phyloP scores from a whole-genome alignment of 352 stramenopile genomes.

The Phytopythium chamaehyphon region DNA sequence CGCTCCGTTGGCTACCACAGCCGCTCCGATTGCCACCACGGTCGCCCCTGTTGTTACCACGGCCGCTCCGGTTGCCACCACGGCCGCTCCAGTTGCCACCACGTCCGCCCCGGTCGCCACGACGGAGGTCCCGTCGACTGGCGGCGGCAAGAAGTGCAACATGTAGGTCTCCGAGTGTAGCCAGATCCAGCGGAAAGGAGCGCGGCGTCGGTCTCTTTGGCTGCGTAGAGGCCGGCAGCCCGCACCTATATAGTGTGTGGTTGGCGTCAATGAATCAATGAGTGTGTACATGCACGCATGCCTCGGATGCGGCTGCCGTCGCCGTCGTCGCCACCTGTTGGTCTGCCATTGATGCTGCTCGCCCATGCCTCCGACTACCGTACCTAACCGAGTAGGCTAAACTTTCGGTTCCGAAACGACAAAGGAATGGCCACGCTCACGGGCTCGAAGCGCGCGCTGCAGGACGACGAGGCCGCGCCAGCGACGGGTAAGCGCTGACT shows the following conservation, averaged over 20 bases:
- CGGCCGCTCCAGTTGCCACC: constrained; percentile 3
- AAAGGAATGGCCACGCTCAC: constrained; percentile 29
- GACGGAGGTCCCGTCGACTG: constrained; percentile 5
- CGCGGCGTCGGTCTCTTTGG: neutral
- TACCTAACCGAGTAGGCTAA: neutral
- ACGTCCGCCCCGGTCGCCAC: constrained; percentile 4
- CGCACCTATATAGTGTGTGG: too few species aligned
- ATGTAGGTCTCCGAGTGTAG: constrained; percentile 5
- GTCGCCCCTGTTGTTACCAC: constrained; percentile 4
- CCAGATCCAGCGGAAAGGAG: neutral
- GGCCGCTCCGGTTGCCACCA: constrained; percentile 2
- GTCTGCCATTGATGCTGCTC: too few species aligned
- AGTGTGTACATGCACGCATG: too few species aligned
- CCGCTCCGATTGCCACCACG: constrained; percentile 1
- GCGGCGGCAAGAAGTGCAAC: constrained; percentile 17
- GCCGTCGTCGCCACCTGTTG: too few species aligned
- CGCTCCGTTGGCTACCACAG: constrained; percentile 1
- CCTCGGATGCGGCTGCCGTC: too few species aligned
- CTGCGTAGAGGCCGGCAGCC: too few species aligned
- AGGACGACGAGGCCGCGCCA: neutral
- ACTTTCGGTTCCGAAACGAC: neutral
- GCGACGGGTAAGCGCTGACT: neutral
- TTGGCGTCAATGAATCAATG: too few species aligned
- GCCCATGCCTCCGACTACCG: neutral
- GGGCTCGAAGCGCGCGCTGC: constrained; percentile 24